Conservation (phyloP, 768 basidiomycete genomes). For the Mycena galericulata region DNA sequence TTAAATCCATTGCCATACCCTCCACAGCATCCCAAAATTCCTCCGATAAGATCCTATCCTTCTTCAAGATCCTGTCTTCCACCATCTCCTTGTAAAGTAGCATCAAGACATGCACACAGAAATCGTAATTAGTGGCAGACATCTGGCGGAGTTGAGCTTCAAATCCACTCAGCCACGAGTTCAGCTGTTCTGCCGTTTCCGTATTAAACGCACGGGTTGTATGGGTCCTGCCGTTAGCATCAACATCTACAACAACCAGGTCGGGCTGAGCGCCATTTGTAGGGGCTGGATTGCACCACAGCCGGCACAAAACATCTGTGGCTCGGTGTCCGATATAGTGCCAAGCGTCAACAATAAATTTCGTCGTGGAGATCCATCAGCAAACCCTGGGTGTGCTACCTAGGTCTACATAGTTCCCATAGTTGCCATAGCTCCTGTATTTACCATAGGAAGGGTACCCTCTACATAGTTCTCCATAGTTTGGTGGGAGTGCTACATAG, state of each 20-base stretch:
- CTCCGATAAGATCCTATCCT: neutral
- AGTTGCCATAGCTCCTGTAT: no score
- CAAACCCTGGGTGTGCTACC: no score
- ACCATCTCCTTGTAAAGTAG: neutral
- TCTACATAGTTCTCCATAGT: no score
- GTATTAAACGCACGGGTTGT: neutral
- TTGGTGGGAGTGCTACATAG: no score
- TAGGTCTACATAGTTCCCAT: no score
- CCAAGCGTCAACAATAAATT: no score
- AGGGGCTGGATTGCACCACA: constrained; percentile 2
- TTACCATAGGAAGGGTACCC: no score
- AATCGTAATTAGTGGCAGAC: neutral
- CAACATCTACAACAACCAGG: neutral
- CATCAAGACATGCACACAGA: constrained; percentile 1
- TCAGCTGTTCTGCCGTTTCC: no score
- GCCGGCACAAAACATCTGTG: neutral
- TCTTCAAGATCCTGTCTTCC: neutral
- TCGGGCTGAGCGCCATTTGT: constrained; percentile 1
- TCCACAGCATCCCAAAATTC: neutral
- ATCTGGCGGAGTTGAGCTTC: constrained; percentile 6
- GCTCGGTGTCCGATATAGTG: constrained; percentile 2
- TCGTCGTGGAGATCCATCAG: no score
- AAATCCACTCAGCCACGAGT: neutral
- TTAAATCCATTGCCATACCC: no score
- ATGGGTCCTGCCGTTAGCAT: neutral